Conservation (phyloP, 164 flowering plant genomes). For the Litsea cubeba region DNA sequence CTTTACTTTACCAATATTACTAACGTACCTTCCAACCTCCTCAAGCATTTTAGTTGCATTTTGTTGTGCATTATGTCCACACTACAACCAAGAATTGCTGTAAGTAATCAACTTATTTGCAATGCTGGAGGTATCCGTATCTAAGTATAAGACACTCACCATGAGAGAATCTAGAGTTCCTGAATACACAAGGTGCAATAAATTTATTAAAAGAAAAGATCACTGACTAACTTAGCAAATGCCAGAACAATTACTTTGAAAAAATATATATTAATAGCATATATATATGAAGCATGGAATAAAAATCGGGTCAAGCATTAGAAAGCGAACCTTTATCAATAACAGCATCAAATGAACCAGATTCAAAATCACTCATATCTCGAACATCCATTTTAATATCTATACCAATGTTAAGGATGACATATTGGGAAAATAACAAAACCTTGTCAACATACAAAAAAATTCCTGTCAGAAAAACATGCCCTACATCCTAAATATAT, state of each 20-base stretch:
- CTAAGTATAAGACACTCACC: conserved; percentile 48
- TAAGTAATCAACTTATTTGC: conserved; percentile 14
- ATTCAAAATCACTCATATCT: conserved; percentile 57
- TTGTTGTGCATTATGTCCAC: conserved; percentile 60
- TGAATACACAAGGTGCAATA: conserved; percentile 26
- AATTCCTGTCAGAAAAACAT: neutral
- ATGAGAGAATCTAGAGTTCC: conserved; percentile 85
- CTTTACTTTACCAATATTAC: too few relatives aligned
- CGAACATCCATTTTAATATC: conserved; percentile 77
- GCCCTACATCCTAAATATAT: neutral
- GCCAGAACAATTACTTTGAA: neutral
- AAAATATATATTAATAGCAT: neutral
- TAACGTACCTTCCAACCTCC: conserved; percentile 66
- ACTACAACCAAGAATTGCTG: conserved; percentile 34
- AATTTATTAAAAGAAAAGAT: neutral
- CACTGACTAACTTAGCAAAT: neutral
- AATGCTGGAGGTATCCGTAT: conserved; percentile 5
- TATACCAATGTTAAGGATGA: conserved; percentile 24
- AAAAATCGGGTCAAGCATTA: neutral
- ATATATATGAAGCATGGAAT: too few relatives aligned
- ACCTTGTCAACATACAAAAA: neutral
- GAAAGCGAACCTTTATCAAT: conserved; percentile 59
- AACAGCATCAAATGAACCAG: conserved; percentile 65
- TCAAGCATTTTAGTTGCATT: conserved; percentile 66
- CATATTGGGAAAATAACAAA: neutral